A percentile compares a stretch with the other conserved stretches of the same genome.
Evolutionary conservation across 495 filamentous ascomycete species (phyloP).

Genomic region (Tuber brumale): DNA sequence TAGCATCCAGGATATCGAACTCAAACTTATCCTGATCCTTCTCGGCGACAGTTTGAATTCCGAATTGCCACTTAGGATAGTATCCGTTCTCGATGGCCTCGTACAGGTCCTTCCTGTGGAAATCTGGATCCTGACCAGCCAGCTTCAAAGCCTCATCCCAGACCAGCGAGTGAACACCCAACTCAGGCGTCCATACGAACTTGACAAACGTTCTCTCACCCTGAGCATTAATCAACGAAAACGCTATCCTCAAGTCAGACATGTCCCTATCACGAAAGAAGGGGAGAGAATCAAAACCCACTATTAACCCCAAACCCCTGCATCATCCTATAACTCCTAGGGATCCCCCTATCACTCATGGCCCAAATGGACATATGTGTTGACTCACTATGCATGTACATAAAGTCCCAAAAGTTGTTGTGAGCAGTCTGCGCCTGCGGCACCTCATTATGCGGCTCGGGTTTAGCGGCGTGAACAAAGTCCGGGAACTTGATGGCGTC

Average conservation of each 20-base stretch:
- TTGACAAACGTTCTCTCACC: slow-evolving; percentile 74
- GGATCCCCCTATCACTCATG: slow-evolving; percentile 73
- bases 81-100: slow-evolving; percentile 70
- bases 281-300: slow-evolving; percentile 6
- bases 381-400: slow-evolving; percentile 60
- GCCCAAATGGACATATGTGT: slow-evolving; percentile 84
- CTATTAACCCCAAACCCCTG: slow-evolving; percentile 85
- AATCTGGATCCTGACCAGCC: slow-evolving; percentile 74
- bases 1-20: slow-evolving; percentile 87
- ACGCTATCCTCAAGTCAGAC: slow-evolving; percentile 45
- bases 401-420: slow-evolving; percentile 66
- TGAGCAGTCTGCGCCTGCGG: slow-evolving; percentile 66
- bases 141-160: slow-evolving; percentile 88
- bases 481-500: slow-evolving; percentile 71
- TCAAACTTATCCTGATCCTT: slow-evolving; percentile 71
- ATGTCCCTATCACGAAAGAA: neutral
- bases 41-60: slow-evolving; percentile 68
- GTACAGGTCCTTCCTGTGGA: slow-evolving; percentile 75
- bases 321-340: slow-evolving; percentile 80
- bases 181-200: slow-evolving; percentile 68
- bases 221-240: slow-evolving; percentile 61
- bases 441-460: slow-evolving; percentile 61
- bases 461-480: slow-evolving; percentile 68
- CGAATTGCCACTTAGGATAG: slow-evolving; percentile 78
- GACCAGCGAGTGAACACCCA: slow-evolving; percentile 76